Base-by-base conservation (phyloP, 306 rosid species). In the Pyrus betulifolia region DNA sequence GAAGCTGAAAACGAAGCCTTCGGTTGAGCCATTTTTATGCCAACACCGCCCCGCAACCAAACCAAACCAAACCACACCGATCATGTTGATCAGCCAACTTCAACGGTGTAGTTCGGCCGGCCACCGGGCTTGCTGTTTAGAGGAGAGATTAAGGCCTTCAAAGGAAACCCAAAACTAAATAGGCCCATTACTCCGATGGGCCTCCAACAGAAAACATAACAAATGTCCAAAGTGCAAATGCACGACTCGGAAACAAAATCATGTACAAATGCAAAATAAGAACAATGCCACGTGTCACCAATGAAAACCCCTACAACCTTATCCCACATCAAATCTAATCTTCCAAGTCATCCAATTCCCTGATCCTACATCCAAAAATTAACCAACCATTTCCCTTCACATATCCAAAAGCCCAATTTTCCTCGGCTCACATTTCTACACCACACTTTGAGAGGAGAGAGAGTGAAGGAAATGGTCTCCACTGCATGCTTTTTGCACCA, bases 401-500 rank as follows among this genome's bases (percentile, higher is more conserved):
- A 83, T 74, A 80, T 73, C 85, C 79, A 76, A 52, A 82, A 57
- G 17, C 55, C 77, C 70, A 78, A 76, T 70, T 77, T 52, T 70
- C 82, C 79, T 19, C 59, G 58, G 73, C 84, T 74, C 38, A 52
- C 27, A 49, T 52, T 52, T 51, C 52, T 59, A 15, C 42, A 27
- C 75, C 66, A 33, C 62, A 60, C 33, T 25, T 11, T 7, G 15
- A 59, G 63, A 49, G 58, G 72, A 61, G 22, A 15, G 55, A 19
- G 60, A 7, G 55, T 18, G 45, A 17, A 64, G 22, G 55, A 67
- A 80, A 93, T 94, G 98, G 98, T 95, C 11, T 90, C 97, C 42
- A 89, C 93, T 40, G 84, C 96, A 11, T 91, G 98, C 73, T 94
- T 91, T 78, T 78, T 94, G 79, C 97, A 94, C 86, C 98, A 87